Evolutionary conservation across 805 yeast genomes (phyloP).

Genomic region (Yamadazyma nakazawae): DNA sequence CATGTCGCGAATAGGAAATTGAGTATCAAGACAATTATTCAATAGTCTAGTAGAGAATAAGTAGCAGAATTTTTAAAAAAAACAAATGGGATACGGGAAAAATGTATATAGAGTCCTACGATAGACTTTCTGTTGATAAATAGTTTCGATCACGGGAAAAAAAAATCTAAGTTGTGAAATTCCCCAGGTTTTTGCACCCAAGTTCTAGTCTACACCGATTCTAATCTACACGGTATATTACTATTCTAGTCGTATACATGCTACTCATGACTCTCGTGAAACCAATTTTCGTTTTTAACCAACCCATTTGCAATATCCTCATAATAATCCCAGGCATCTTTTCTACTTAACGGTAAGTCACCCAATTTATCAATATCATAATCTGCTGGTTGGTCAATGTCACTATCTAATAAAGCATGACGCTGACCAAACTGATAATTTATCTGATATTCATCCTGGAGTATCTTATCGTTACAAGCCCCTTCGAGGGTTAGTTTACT

Average conservation of each 20-base stretch:
- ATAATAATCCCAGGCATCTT: slow-evolving; percentile 34
- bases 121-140: too few species aligned
- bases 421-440: slow-evolving; percentile 23
- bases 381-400: slow-evolving; percentile 24
- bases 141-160: too few species aligned
- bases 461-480: slow-evolving; percentile 33
- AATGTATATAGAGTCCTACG: too few species aligned
- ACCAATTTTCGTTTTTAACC: slow-evolving; percentile 21
- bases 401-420: slow-evolving; percentile 19
- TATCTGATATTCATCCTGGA: slow-evolving; percentile 38
- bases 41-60: neutral
- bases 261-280: slow-evolving; percentile 12
- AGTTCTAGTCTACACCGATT: neutral
- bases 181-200: neutral
- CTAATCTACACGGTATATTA: slow-evolving; percentile 1
- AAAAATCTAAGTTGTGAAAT: too few species aligned
- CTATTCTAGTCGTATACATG: slow-evolving; percentile 1
- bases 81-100: neutral
- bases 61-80: neutral
- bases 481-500: slow-evolving; percentile 32
- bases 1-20: slow-evolving; percentile 5
- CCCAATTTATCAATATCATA: slow-evolving; percentile 21
- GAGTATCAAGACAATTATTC: too few species aligned
- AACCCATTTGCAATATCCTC: slow-evolving; percentile 19
- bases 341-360: slow-evolving; percentile 40